A percentile compares a stretch with the other conserved stretches of the same genome.
These are phyloP conservation scores for Penicillium arizonense DNA, from an alignment of 495 filamentous ascomycete genomes.

Conservation along the genomic window DNA sequence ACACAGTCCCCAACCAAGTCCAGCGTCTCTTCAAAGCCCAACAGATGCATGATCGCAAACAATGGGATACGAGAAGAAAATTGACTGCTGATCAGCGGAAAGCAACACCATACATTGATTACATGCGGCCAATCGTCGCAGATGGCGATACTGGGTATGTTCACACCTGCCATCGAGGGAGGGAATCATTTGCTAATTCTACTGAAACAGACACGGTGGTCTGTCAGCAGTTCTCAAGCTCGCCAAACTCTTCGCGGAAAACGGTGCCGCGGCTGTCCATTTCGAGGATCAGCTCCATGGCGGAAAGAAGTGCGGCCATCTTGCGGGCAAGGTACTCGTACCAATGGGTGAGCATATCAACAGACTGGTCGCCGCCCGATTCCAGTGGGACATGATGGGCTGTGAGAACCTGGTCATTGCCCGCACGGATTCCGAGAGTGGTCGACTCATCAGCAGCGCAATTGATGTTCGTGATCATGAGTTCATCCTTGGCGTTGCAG, in stretches of 20 bases:
- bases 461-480: slow-evolving; percentile 95
- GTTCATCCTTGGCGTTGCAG: slow-evolving; percentile 85
- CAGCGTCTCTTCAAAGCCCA: slow-evolving; percentile 95
- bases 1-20: slow-evolving; percentile 97
- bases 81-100: slow-evolving; percentile 69
- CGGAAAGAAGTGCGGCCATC: slow-evolving; percentile 97
- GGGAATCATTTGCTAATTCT: slow-evolving; percentile 1
- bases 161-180: not conserved
- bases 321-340: slow-evolving; percentile 94
- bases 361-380: slow-evolving; percentile 83
- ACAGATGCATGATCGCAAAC: slow-evolving; percentile 92
- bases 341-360: slow-evolving; percentile 96
- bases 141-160: slow-evolving; percentile 89
- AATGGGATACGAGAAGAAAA: slow-evolving; percentile 81
- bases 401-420: slow-evolving; percentile 91
- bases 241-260: slow-evolving; percentile 97
- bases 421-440: slow-evolving; percentile 91
- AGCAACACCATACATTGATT: slow-evolving; percentile 81
- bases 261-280: slow-evolving; percentile 93
- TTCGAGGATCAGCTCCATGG: slow-evolving; percentile 98
- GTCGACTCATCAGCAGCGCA: slow-evolving; percentile 82
- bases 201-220: slow-evolving; percentile 62
- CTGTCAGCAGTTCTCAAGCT: slow-evolving; percentile 92
- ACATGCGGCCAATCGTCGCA: slow-evolving; percentile 92
- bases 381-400: slow-evolving; percentile 98